Base-by-base conservation (phyloP, 2,329 filamentous ascomycete species). In the Trichoderma sp. region DNA sequence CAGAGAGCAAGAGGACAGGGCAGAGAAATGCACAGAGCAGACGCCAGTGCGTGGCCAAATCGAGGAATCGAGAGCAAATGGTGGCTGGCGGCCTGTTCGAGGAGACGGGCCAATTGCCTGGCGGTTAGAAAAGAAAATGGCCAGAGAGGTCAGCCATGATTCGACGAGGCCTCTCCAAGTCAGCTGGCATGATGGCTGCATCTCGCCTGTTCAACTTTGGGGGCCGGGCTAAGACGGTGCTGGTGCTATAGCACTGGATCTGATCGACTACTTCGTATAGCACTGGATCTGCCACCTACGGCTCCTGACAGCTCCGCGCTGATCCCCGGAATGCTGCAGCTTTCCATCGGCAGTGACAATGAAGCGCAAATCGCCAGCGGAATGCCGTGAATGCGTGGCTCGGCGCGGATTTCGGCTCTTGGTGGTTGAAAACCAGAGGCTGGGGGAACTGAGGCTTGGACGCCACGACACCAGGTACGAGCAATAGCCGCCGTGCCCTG, bases 31-130 rank as follows among this genome's bases (percentile, higher is more conserved):
- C 26, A 26, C 26, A 26, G 2, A 34, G 6, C 32, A 16, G 26
- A 43, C 4, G 37, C 16, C 18, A n/a, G 24, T 14, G 30, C 28
- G 26, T 32, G 26, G 26, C 7, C 39, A 8, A 43, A 18, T n/a
- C 16, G 51, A 3, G 14, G 11, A 16, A 54, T 14, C 24, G 51
- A 54, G 54, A 58, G 54, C 11, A 58, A 58, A 37, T n/a, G 54
- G 54, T 58, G 54, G 54, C 54, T 34, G 30, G 54, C n/a, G 32
- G 54, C 54, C 14, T 58, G 32, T 58, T 55, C 16, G 54, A 58
- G 32, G 30, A 58, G 16, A 37, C 54, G 54, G 43, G 56, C 56
- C 56, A 59, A 59, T 59, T 59, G 56, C 24, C 55, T 26, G 56
- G 56, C 56, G 56, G 56, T 28, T 24, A 59, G 43, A 21, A 11